A percentile compares a stretch with the other conserved stretches of the same genome.
Conservation (phyloP, 2,329 filamentous ascomycete species). For the Diaporthe humulicola region DNA sequence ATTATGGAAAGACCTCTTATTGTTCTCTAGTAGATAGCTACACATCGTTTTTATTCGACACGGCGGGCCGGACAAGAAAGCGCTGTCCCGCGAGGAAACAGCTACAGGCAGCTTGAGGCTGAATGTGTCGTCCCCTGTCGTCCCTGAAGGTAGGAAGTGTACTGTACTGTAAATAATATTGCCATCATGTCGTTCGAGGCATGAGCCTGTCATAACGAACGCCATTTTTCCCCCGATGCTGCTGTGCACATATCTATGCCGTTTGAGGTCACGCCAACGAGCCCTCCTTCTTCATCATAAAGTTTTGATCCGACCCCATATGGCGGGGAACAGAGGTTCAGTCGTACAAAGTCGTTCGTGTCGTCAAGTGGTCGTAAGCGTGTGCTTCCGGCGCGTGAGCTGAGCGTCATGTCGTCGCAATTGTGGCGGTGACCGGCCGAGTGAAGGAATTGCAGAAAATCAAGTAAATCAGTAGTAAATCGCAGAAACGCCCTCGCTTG, state of each 20-base stretch:
- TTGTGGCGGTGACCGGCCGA: constrained; percentile 44
- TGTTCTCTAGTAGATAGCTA: constrained; percentile 24
- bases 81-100: constrained; percentile 18
- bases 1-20: background rate
- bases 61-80: background rate
- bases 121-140: background rate
- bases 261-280: constrained; percentile 24
- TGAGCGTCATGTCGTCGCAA: constrained; percentile 44
- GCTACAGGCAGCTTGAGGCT: constrained; percentile 16
- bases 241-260: constrained; percentile 35
- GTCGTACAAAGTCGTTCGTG: constrained; percentile 50
- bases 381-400: constrained; percentile 41
- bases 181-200: constrained; percentile 39
- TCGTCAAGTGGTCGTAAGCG: constrained; percentile 45
- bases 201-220: constrained; percentile 37
- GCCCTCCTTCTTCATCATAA: constrained; percentile 25
- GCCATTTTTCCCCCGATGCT: constrained; percentile 36
- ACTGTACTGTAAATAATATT: constrained; percentile 36
- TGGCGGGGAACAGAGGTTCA: constrained; percentile 32
- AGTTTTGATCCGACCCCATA: constrained; percentile 26
- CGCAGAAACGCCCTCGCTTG: constrained; percentile 48
- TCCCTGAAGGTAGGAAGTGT: constrained; percentile 14
- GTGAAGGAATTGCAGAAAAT: constrained; percentile 37
- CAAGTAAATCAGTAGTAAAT: constrained; percentile 31
- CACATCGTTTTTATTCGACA: constrained; percentile 26